Percentiles rank a stretch among this genome's conserved stretches.
phyloP scores from a whole-genome alignment of 805 yeast species.

The Ogataea philodendri region DNA sequence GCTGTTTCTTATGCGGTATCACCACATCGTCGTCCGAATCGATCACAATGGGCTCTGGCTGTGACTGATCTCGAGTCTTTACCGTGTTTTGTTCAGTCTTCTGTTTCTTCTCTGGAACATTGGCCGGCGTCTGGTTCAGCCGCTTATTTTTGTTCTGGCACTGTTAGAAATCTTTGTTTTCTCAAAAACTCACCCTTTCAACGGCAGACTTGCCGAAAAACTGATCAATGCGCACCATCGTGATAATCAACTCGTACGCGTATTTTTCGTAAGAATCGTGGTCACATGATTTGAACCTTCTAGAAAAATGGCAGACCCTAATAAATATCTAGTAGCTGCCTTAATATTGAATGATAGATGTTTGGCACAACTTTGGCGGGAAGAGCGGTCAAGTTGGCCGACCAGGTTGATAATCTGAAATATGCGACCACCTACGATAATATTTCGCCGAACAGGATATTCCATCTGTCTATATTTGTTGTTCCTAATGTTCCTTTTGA shows the following conservation, averaged over 20 bases:
- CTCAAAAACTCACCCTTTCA: conserved; percentile 18
- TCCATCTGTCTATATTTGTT: conserved; percentile 80
- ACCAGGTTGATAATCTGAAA: conserved; percentile 67
- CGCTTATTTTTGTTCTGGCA: conserved; percentile 7
- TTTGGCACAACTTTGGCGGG: conserved; percentile 36
- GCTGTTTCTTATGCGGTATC: conserved; percentile 2
- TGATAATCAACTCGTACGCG: conserved; percentile 6
- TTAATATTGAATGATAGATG: no score
- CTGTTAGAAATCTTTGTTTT: background rate
- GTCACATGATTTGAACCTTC: conserved; percentile 15
- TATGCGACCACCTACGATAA: conserved; percentile 62
- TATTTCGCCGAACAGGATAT: conserved; percentile 53
- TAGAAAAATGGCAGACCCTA: conserved; percentile 10
- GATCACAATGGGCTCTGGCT: conserved; percentile 2
- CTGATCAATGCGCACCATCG: conserved; percentile 31
- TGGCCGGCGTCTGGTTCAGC: conserved; percentile 7
- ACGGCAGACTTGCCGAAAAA: conserved; percentile 33
- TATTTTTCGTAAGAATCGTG: conserved; percentile 3
- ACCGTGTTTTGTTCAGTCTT: background rate
- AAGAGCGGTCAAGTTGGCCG: conserved; percentile 44
- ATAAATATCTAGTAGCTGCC: no score
- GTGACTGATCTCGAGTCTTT: background rate
- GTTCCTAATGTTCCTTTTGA: conserved; percentile 80
- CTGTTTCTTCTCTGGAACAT: background rate
- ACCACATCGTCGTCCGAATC: conserved; percentile 9